Evolutionary conservation across 1,284 basidiomycete genomes (phyloP).

Genomic region (Leucoagaricus sp.): DNA sequence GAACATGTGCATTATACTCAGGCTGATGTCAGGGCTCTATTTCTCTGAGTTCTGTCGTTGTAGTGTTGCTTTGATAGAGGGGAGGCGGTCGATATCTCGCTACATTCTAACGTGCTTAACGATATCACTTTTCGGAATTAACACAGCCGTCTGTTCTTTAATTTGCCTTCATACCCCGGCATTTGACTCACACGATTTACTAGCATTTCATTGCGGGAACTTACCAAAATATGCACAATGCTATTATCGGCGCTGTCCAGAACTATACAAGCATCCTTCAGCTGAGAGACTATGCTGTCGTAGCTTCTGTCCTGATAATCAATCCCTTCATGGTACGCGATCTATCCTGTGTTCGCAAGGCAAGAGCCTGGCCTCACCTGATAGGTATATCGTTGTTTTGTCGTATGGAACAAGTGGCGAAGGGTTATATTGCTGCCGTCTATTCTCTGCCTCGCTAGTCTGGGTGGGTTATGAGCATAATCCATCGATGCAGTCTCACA

Average conservation of each 20-base stretch:
- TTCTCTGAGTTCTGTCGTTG: constrained; percentile 4
- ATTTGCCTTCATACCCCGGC: too few species aligned
- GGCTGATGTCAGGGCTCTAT: background rate
- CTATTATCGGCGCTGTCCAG: background rate
- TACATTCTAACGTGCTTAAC: background rate
- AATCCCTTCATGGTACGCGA: constrained; percentile 17
- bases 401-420: constrained; percentile 14
- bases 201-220: constrained; percentile 6
- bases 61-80: background rate
- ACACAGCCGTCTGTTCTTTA: background rate
- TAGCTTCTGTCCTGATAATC: constrained; percentile 7
- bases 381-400: constrained; percentile 18
- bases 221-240: background rate
- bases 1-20: background rate
- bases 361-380: too few species aligned
- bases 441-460: constrained; percentile 4
- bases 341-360: too few species aligned
- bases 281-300: background rate
- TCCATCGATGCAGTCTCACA: too few species aligned
- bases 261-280: background rate
- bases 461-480: constrained; percentile 11
- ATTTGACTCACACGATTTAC: too few species aligned
- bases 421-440: constrained; percentile 12
- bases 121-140: background rate
- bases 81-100: background rate